phyloP scores from a whole-genome alignment of 371 early-diverging fungal genomes.

The Zopfochytrium polystomum region DNA sequence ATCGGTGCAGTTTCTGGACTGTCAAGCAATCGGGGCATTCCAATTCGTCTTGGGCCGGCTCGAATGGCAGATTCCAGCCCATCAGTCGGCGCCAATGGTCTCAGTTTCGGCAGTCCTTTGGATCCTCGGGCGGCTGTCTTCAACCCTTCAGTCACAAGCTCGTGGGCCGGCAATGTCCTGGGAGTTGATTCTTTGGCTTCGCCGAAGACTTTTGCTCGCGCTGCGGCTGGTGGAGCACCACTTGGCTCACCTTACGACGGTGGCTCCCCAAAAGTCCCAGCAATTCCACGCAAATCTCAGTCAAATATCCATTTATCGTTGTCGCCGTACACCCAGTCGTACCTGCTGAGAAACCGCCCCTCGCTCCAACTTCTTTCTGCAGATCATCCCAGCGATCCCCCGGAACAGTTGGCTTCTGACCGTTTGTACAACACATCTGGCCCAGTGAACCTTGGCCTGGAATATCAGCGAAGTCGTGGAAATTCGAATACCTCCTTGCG shows the following conservation, averaged over 20 bases:
- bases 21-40: not conserved
- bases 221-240: not conserved
- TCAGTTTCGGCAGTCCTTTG: not conserved
- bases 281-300: not conserved
- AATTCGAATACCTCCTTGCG: too few species aligned
- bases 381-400: too few species aligned
- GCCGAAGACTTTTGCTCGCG: not conserved
- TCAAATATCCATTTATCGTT: too few species aligned
- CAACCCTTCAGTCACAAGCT: not conserved
- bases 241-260: not conserved
- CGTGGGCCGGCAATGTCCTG: not conserved
- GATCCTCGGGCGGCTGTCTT: constrained; percentile 1
- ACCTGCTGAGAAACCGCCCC: too few species aligned
- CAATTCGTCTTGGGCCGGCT: not conserved
- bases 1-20: not conserved
- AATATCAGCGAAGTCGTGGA: too few species aligned
- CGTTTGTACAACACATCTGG: too few species aligned
- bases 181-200: constrained; percentile 2
- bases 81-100: not conserved
- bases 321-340: too few species aligned
- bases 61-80: not conserved
- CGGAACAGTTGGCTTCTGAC: too few species aligned
- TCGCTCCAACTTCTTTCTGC: too few species aligned
- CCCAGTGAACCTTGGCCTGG: too few species aligned
- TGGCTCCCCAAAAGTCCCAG: not conserved